These are phyloP conservation scores for Pyrus pyrifolia DNA, from an alignment of 306 rosid species.

Conservation along the genomic window DNA sequence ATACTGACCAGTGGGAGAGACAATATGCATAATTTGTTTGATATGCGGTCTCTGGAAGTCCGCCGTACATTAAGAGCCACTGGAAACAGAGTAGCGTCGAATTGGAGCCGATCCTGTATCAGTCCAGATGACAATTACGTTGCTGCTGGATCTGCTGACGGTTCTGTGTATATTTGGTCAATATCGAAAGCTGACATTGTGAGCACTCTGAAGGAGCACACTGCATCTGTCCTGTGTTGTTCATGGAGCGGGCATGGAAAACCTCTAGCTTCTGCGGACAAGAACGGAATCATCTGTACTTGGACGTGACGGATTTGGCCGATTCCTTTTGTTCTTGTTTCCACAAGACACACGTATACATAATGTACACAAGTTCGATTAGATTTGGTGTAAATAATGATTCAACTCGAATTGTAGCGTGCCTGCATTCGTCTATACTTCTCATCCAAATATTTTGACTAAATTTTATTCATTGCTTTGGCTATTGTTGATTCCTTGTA, in stretches of 20 bases:
- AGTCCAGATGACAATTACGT: constrained; percentile 92
- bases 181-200: constrained; percentile 63
- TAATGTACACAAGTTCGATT: constrained; percentile 6
- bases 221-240: constrained; percentile 75
- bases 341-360: neutral
- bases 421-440: neutral
- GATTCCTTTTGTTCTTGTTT: neutral
- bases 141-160: constrained; percentile 92
- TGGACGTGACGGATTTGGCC: constrained; percentile 42
- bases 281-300: constrained; percentile 71
- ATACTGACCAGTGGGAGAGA: constrained; percentile 94
- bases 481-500: neutral
- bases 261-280: constrained; percentile 88
- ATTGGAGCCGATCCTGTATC: constrained; percentile 95
- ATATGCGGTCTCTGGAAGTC: constrained; percentile 78
- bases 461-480: neutral
- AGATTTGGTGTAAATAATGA: constrained; percentile 16
- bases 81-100: constrained; percentile 79
- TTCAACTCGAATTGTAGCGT: neutral
- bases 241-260: constrained; percentile 85
- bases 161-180: constrained; percentile 84
- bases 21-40: constrained; percentile 80
- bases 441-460: neutral
- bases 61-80: constrained; percentile 70
- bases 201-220: constrained; percentile 75